A percentile compares a stretch with the other conserved stretches of the same genome.
phyloP scores from a whole-genome alignment of 495 filamentous ascomycete species.

The Daldinia vernicosa region DNA sequence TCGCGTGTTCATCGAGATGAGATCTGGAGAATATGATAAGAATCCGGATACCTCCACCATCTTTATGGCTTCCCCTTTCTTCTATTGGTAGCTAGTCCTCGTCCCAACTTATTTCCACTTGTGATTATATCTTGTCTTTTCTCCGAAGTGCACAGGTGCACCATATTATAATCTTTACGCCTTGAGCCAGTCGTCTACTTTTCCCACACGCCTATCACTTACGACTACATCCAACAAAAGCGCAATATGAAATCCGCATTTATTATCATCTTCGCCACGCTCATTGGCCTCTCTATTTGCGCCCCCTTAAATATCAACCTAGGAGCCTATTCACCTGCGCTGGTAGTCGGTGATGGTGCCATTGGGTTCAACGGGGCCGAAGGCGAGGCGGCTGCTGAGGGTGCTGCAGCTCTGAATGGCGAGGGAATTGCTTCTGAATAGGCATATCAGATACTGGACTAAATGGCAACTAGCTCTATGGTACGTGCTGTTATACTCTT shows the following conservation, averaged over 20 bases:
- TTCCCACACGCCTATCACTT: neutral
- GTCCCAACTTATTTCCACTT: slow-evolving; percentile 19
- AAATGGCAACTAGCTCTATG: neutral
- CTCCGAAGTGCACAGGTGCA: slow-evolving; percentile 43
- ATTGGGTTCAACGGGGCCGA: slow-evolving; percentile 59
- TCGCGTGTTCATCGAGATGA: slow-evolving; percentile 14
- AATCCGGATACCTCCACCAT: neutral
- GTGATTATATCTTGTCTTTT: slow-evolving; percentile 11
- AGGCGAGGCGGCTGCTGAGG: slow-evolving; percentile 43
- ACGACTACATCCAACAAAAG: neutral
- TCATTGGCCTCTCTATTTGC: slow-evolving; percentile 37
- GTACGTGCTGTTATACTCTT: neutral
- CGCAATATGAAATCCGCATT: slow-evolving; percentile 38
- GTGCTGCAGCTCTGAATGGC: slow-evolving; percentile 23
- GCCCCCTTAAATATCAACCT: slow-evolving; percentile 67
- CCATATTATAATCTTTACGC: slow-evolving; percentile 2
- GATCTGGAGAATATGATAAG: slow-evolving; percentile 25
- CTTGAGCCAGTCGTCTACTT: slow-evolving; percentile 17
- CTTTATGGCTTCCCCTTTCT: neutral
- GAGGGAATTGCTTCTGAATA: slow-evolving; percentile 25
- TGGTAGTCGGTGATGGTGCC: slow-evolving; percentile 68
- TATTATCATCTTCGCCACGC: slow-evolving; percentile 31
- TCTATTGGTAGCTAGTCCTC: slow-evolving; percentile 1
- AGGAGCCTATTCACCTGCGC: slow-evolving; percentile 65
- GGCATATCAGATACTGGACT: neutral